phyloP scores from a whole-genome alignment of 202 grass and related monocot genomes.

The Thinopyrum obtusiflorum region DNA sequence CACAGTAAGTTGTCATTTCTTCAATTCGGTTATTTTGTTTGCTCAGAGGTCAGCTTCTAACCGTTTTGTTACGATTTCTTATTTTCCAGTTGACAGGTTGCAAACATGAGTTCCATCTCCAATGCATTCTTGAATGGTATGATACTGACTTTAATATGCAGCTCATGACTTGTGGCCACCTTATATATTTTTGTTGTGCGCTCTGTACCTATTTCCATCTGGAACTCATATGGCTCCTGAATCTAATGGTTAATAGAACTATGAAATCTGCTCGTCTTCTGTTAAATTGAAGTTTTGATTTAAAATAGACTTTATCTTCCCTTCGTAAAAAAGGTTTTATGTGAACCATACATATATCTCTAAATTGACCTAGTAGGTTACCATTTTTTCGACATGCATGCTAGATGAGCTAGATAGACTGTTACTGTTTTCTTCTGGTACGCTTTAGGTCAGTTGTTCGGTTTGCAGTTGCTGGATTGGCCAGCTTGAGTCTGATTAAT shows the following conservation, averaged over 20 bases:
- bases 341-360: slow-evolving; percentile 1
- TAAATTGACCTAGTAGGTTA: neutral
- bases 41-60: slow-evolving; percentile 1
- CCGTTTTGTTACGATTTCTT: slow-evolving; percentile 36
- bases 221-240: slow-evolving; percentile 12
- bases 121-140: slow-evolving; percentile 99
- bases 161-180: neutral
- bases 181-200: neutral
- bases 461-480: no score
- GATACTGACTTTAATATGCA: neutral
- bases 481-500: no score
- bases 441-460: neutral
- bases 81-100: slow-evolving; percentile 75
- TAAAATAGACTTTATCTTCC: neutral
- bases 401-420: neutral
- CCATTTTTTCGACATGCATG: neutral
- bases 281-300: neutral
- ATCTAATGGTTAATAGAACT: slow-evolving; percentile 19
- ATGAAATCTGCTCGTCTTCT: neutral
- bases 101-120: slow-evolving; percentile 95
- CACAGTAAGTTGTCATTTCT: slow-evolving; percentile 47
- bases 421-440: neutral
- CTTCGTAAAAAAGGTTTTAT: neutral
- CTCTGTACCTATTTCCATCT: neutral
- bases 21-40: slow-evolving; percentile 10